Evolutionary conservation across 306 rosid genomes (phyloP).

Genomic region (peach (Prunus persica)): Prunus_persica_NCBIv2 NC_034016.1:16598001-16598500

Average conservation of each 20-base stretch:
- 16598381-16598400: conserved; percentile 16
- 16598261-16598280: conserved; percentile 38
- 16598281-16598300: conserved; percentile 59
- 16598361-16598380: conserved; percentile 47
- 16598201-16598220: too few relatives aligned
- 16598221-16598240: too few relatives aligned
- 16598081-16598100: background rate
- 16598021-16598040: too few relatives aligned
- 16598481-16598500: conserved; percentile 33
- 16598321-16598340: conserved; percentile 28
- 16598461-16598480: background rate
- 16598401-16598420: conserved; percentile 30
- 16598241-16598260: conserved; percentile 37
- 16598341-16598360: conserved; percentile 3
- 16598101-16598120: background rate
- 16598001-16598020: too few relatives aligned
- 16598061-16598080: too few relatives aligned
- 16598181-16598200: too few relatives aligned
- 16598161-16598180: too few relatives aligned
- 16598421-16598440: conserved; percentile 32
- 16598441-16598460: conserved; percentile 43
- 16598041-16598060: too few relatives aligned
- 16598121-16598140: background rate
- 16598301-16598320: conserved; percentile 43
- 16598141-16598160: too few relatives aligned